Evolutionary conservation across 306 rosid species (phyloP), one percentile per base, ranked within the genome.

Genomic region (Glycine soja): DNA sequence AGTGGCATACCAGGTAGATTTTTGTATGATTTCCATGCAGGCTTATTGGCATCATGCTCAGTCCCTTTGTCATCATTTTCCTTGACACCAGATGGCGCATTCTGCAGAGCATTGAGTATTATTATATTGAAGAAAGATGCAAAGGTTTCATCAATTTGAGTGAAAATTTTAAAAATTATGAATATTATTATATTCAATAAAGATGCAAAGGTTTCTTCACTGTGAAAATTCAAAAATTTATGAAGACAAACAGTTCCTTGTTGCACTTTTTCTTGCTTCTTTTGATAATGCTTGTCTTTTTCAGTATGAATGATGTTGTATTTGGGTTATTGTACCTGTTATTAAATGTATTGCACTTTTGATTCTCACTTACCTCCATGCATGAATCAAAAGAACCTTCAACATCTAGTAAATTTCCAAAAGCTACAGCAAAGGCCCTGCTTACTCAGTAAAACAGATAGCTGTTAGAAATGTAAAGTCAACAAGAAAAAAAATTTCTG

Each of bases 371-470:
- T 24, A 24, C 98, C 93, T 90, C 90, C 59, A 80, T 24, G 86
- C 51, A 80, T 66, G 85, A 85, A 80, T 81, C 87, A 76, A 70
- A 82, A 58, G 58, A 43, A 70, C 48, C 87, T 76, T 88, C 91
- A 54, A 74, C 77, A 63, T 91, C 86, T 24, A 83, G 75, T 82
- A 93, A 74, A 81, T 86, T 85, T 74, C 80, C 50, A 81, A 89
- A 85, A 83, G 97, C 85, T 61, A 67, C 84, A 30, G 87, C 18
- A 50, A 87, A 77, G 30, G 82, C 83, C 88, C 97, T 91, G 95
- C 54, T 61, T 14, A 81, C 10, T 80, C 24, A 47, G 15, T 65
- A 66, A 53, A 76, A 53, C 80, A 83, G 75, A 51, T 62, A 76
- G 51, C 45, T 65, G 38, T 30, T 16, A 72, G 50, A 8, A 42